Base-by-base conservation (phyloP, 495 filamentous ascomycete genomes). In the Poronia punctata region DNA sequence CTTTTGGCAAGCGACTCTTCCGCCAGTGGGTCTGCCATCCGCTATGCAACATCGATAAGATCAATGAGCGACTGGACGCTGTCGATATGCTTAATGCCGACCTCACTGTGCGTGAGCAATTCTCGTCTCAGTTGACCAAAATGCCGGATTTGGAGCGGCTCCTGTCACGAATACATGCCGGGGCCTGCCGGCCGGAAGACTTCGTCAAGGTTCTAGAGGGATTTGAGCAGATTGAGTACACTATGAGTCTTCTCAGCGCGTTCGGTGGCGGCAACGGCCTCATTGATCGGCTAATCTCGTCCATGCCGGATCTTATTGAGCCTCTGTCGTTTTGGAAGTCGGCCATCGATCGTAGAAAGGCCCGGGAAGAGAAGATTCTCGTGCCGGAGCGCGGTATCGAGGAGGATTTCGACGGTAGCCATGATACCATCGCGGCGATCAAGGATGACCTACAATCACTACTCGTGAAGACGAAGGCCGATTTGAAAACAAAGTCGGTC, bases 11-110 rank as follows among this genome's bases (percentile, higher is more conserved):
- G 67, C 82, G 93, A 4, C 84, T 92, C 64, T 89, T 97, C 62
- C 82, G 88, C 26, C 89, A 95, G 60, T 99, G 93, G 93, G 84
- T 97, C 3, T 97, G 92, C 64, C 93, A 97, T 52, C 93, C 93
- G 0, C 71, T 99, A 21, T 83, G 86, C 45, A 84, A 96, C 64
- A 75, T 84, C 14, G 62, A 72, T 15, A 85, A 80, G 62, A 95
- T 97, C 68, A 93, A 97, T 56, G 86, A 92, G 35, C 72, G 93
- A n/a, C 65, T 99, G 5, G 93, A 99, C 62, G 92, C 93, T 4
- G 89, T 99, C 9, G 93, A 97, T 45, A 79, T 87, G 47, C 63
- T 99, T 7, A 96, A 95, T 45, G 81, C 84, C 1, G 86, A 95
- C 53, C 70, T 74, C 1, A 78, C 70, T 31, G 65, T 90, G 23